A percentile compares a stretch with the other conserved stretches of the same genome.
Evolutionary conservation across 495 filamentous ascomycete species (phyloP).

Genomic region (Penicillium malachiteum): DNA sequence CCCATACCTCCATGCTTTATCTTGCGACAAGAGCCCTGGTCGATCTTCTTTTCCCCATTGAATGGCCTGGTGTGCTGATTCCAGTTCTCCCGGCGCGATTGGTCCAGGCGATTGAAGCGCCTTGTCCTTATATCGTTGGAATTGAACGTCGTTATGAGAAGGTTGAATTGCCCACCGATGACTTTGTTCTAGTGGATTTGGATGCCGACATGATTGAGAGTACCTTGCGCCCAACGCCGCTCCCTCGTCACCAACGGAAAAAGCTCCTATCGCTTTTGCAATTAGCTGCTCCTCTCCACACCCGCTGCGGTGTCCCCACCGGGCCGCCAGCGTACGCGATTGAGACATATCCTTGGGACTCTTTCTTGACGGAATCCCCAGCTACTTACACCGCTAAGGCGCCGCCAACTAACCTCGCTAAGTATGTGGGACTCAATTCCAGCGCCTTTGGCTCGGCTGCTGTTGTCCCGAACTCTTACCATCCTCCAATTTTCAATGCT

Average conservation of each 20-base stretch:
- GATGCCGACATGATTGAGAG: conserved; percentile 87
- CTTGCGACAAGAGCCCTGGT: conserved; percentile 81
- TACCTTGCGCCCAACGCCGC: conserved; percentile 64
- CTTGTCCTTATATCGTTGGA: conserved; percentile 95
- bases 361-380: conserved; percentile 82
- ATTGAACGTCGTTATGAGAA: conserved; percentile 92
- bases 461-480: conserved; percentile 44
- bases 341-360: conserved; percentile 86
- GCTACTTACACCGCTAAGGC: conserved; percentile 72
- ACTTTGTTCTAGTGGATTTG: conserved; percentile 91
- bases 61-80: conserved; percentile 91
- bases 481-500: conserved; percentile 80
- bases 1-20: conserved; percentile 94
- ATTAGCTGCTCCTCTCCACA: conserved; percentile 84
- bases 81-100: conserved; percentile 86
- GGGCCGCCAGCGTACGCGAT: conserved; percentile 93
- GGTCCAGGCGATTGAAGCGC: conserved; percentile 86
- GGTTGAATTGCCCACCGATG: conserved; percentile 90
- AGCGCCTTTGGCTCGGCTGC: conserved; percentile 73
- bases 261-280: conserved; percentile 89
- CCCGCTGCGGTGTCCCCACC: conserved; percentile 77
- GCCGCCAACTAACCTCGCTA: conserved; percentile 68
- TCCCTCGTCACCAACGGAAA: conserved; percentile 85
- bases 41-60: conserved; percentile 83
- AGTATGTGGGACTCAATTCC: conserved; percentile 85